Base-by-base conservation (phyloP, 164 flowering plant species). In the Magnolia changhungtana region DNA sequence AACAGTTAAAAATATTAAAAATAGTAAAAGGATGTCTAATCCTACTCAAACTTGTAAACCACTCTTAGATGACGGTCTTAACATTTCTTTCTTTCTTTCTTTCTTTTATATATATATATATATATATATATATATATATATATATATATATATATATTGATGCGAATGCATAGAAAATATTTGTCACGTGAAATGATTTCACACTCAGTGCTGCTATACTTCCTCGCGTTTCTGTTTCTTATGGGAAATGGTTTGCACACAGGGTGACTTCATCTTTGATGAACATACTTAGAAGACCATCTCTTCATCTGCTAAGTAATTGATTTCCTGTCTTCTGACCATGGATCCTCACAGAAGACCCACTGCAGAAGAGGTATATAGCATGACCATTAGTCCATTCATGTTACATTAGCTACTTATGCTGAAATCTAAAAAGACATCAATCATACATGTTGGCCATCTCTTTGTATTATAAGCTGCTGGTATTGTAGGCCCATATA, bases 241-340 rank as follows among this genome's bases (percentile, higher is more conserved):
- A 67, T 20, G 27, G 37, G 70, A 20, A 51, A 50, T 37, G 45
- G 23, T 73, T 27, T 68, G 24, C 73, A 10, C 50, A 21, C 82
- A 92, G 94, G 92, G 91, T 67, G 82, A 90, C 3, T 90, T 87
- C 81, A 89, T 86, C 82, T 91, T 90, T 78, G 79, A 88, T 75
- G 94, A 92, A 75, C 86, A 83, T 75, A 89, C 90, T 2, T 92
- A 94, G 94, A 92, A 90, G 81, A 87, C 75, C 78, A 88, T 92
- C 69, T 85, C 92, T 52, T 83, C 90, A 63, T 87, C 94, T 37
- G 92, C 91, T 2, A 89, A 88, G 79, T 84, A 88, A 45, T 74
- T 90, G 64, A 92, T 92, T 74, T 82, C 86, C 14, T 76, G 84
- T 78, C 92, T 92, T 66, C 83, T 92, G 8, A 79, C 80, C 3